Base-by-base conservation (phyloP, 305 asterid genomes). In the Salvia sclarea region DNA sequence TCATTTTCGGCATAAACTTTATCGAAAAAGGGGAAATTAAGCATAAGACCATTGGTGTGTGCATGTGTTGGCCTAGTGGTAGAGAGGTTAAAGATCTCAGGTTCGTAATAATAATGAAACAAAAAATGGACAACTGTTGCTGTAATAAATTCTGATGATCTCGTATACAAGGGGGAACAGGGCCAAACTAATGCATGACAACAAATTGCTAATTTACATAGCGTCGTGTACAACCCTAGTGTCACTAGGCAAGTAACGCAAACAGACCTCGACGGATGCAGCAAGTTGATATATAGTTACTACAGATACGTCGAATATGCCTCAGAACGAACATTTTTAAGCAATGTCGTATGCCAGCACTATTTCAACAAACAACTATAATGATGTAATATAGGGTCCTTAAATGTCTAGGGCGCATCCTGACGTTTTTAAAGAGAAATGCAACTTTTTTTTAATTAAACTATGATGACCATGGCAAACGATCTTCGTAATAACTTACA, bases 401-500 rank as follows among this genome's bases (percentile, higher is more conserved):
- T 7, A 61, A 10, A 16, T n/a, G 31, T 5, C n/a, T 2, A 11
- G 40, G 38, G 40, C 22, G 40, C 62, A 21, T 50, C 44, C 9
- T 17, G 37, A 10, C 17, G 9, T 53, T 14, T 14, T 44, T 16
- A 44, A 44, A 14, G 50, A 44, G 18, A 24, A 28, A 28, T 24
- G 21, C 21, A 28, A 10, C 60, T 62, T 41, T 40, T 40, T 24
- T 6, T 24, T 22, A 21, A 41, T 43, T 12, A 30, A 17, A 48
- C 4, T 25, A 25, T 17, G 24, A 43, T 12, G 43, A 21, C 24
- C 59, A 22, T 48, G n/a, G n/a, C n/a, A n/a, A n/a, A n/a, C n/a
- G 37, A 69, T 44, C 56, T 28, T 44, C 25, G 45, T 49, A 41
- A n/a, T 24, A 44, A 82, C 91, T 85, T 73, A 88, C 95, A 74